A percentile compares a stretch with the other conserved stretches of the same genome.
phyloP scores from a whole-genome alignment of 148 eudicot genomes.

The Heliosperma pusillum region DNA sequence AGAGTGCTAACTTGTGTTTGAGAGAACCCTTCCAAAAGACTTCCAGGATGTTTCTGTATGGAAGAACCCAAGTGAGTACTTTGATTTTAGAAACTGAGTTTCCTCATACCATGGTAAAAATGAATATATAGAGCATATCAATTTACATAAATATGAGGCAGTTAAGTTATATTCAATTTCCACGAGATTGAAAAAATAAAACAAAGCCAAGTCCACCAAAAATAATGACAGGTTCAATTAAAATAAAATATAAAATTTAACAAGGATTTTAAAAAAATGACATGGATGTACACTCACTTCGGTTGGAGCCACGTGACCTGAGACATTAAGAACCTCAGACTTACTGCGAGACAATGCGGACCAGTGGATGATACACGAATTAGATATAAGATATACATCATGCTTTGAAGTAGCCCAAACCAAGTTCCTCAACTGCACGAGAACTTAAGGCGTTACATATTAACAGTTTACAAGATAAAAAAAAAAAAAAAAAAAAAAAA shows the following conservation, averaged over 20 bases:
- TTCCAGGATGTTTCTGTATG: conserved; percentile 81
- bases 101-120: background rate
- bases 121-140: background rate
- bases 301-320: conserved; percentile 80
- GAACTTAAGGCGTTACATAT: background rate
- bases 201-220: background rate
- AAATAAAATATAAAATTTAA: no score
- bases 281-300: conserved; percentile 41
- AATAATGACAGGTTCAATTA: background rate
- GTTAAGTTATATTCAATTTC: no score
- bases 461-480: background rate
- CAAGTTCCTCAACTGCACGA: conserved; percentile 77
- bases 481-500: no score
- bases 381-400: conserved; percentile 81
- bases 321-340: conserved; percentile 73
- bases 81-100: background rate
- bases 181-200: no score
- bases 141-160: background rate
- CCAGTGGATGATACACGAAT: conserved; percentile 54
- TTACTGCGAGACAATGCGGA: conserved; percentile 46
- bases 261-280: background rate
- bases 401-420: conserved; percentile 94
- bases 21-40: conserved; percentile 78
- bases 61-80: conserved; percentile 4
- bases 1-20: conserved; percentile 89